Percentiles rank a stretch among this genome's conserved stretches.
phyloP scores from a whole-genome alignment of 768 basidiomycete species.

The Russula foetens region DNA sequence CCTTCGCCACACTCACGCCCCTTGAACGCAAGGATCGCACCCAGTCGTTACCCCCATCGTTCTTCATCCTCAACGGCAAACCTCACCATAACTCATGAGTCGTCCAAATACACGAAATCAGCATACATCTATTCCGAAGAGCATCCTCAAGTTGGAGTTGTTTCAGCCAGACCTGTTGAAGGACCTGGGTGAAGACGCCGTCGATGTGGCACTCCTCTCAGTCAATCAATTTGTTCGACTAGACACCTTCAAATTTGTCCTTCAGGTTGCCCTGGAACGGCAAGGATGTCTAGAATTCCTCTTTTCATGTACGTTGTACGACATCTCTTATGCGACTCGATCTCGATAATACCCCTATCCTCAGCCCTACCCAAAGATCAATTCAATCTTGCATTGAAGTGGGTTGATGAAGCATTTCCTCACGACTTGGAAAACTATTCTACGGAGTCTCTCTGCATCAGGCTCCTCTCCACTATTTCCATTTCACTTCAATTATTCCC shows the following conservation, averaged over 20 bases:
- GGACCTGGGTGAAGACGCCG: background rate
- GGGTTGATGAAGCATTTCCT: constrained; percentile 8
- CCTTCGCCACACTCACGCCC: no score
- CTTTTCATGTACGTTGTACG: constrained; percentile 4
- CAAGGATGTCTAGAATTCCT: constrained; percentile 10
- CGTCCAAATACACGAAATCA: background rate
- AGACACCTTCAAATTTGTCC: constrained; percentile 1
- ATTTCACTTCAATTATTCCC: constrained; percentile 4
- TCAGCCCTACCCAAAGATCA: constrained; percentile 5
- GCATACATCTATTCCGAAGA: background rate
- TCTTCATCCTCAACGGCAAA: background rate
- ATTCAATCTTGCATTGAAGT: constrained; percentile 4
- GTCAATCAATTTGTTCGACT: constrained; percentile 1
- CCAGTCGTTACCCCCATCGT: no score
- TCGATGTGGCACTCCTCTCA: constrained; percentile 2
- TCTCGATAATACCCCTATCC: background rate
- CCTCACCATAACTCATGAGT: background rate
- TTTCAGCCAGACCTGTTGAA: constrained; percentile 9
- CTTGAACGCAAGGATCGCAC: no score
- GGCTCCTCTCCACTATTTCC: constrained; percentile 6
- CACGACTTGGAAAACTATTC: background rate
- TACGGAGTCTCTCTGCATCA: background rate
- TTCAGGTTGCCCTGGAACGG: constrained; percentile 5
- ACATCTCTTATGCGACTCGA: background rate
- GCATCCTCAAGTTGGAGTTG: background rate